These are phyloP conservation scores for Dendrobium nobile DNA, from an alignment of 106 monocot species.

Conservation along the genomic window DNA sequence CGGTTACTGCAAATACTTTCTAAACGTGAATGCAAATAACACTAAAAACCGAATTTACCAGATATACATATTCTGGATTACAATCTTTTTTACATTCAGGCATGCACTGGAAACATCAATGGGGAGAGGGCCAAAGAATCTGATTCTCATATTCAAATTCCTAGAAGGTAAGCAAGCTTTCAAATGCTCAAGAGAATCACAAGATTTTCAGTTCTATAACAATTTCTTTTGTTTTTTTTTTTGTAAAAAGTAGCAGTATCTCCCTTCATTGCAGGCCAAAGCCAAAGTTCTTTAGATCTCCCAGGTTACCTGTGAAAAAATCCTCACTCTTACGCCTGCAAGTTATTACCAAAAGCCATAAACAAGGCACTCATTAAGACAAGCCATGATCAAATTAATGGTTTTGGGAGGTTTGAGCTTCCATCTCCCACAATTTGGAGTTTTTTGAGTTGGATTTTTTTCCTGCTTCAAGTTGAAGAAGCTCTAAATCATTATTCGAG, in stretches of 20 bases:
- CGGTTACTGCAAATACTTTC: neutral
- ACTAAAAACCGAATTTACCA: neutral
- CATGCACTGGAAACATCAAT: neutral
- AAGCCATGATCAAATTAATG: neutral
- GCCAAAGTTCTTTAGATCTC: constrained; percentile 4
- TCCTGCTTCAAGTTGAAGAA: neutral
- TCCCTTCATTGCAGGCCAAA: neutral
- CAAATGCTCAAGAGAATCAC: neutral
- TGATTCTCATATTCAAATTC: neutral
- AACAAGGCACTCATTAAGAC: neutral
- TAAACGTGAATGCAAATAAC: neutral
- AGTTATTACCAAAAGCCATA: neutral
- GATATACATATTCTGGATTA: neutral
- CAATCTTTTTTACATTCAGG: neutral
- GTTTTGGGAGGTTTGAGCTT: neutral
- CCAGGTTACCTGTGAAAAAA: neutral
- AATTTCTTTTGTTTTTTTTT: neutral
- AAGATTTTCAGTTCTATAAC: neutral
- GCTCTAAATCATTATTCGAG: neutral
- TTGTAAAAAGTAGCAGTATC: neutral
- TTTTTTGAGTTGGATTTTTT: neutral
- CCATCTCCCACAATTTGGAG: neutral
- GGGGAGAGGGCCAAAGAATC: neutral
- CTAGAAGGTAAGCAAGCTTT: neutral
- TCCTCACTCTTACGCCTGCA: neutral